Evolutionary conservation across 352 stramenopile genomes (phyloP).

Genomic region (Phytophthora idaei): DNA sequence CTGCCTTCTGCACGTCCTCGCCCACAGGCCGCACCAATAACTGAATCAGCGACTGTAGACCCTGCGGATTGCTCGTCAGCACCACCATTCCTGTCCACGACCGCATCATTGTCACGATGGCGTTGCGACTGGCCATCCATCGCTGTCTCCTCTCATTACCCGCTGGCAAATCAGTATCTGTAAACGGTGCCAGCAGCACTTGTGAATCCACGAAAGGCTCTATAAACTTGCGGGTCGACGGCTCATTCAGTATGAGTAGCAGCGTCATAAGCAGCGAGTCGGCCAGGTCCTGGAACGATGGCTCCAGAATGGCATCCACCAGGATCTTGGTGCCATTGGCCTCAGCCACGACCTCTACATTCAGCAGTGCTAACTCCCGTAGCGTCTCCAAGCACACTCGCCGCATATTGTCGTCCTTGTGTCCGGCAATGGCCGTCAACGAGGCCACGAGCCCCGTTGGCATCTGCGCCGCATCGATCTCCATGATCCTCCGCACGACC

Average conservation of each 20-base stretch:
- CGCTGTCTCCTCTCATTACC: constrained; percentile 85
- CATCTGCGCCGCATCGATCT: constrained; percentile 87
- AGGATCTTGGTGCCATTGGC: constrained; percentile 85
- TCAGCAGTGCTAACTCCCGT: constrained; percentile 78
- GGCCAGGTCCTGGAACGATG: constrained; percentile 85
- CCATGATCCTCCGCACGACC: constrained; percentile 82
- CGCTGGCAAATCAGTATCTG: constrained; percentile 84
- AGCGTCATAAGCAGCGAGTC: constrained; percentile 88
- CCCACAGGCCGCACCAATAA: constrained; percentile 87
- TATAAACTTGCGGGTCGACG: constrained; percentile 84
- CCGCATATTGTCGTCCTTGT: constrained; percentile 91
- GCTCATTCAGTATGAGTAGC: constrained; percentile 86
- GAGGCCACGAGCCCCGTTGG: constrained; percentile 82
- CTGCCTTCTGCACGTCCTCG: constrained; percentile 89
- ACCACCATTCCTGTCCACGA: constrained; percentile 91
- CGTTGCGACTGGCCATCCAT: constrained; percentile 90
- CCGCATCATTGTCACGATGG: constrained; percentile 91
- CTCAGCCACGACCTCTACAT: constrained; percentile 83
- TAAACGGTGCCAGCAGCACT: constrained; percentile 87
- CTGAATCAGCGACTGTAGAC: constrained; percentile 85
- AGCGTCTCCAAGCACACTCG: constrained; percentile 88
- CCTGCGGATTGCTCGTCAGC: constrained; percentile 87
- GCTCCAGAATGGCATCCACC: constrained; percentile 88
- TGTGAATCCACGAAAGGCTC: constrained; percentile 90
- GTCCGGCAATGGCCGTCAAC: constrained; percentile 81